Percentiles rank a stretch among this genome's conserved stretches.
These are phyloP conservation scores for Pichia sp. DNA, from an alignment of 1,139 yeast genomes.

Conservation along the genomic window DNA sequence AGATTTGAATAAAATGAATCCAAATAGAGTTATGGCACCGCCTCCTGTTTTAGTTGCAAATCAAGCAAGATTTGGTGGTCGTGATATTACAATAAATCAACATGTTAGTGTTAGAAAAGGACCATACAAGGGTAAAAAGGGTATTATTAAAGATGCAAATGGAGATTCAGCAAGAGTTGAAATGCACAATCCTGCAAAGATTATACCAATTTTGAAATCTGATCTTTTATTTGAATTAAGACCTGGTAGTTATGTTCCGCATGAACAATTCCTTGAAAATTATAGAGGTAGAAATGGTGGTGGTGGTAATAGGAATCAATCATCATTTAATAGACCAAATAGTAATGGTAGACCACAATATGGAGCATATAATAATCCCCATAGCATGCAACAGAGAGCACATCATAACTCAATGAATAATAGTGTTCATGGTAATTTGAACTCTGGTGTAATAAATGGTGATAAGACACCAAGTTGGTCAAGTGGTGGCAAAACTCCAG, in stretches of 20 bases:
- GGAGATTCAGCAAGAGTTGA: constrained; percentile 90
- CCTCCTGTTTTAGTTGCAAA: constrained; percentile 38
- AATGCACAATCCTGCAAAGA: constrained; percentile 85
- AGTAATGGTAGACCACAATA: constrained; percentile 28
- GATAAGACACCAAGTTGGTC: constrained; percentile 32
- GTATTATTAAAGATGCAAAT: constrained; percentile 88
- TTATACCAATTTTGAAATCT: constrained; percentile 74
- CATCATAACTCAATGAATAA: background rate
- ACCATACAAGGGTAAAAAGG: constrained; percentile 89
- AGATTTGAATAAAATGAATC: constrained; percentile 64
- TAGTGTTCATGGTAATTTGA: constrained; percentile 23
- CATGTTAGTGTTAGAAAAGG: constrained; percentile 85
- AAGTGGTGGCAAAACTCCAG: constrained; percentile 30
- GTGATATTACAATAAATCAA: constrained; percentile 75
- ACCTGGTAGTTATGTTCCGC: constrained; percentile 62
- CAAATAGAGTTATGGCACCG: constrained; percentile 49
- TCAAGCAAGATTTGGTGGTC: constrained; percentile 48
- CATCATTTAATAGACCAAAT: background rate
- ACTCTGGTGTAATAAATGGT: constrained; percentile 25
- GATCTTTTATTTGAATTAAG: constrained; percentile 66
- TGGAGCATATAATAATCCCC: constrained; percentile 3
- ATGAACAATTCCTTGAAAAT: constrained; percentile 70
- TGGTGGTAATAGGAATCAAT: background rate
- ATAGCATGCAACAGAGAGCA: background rate
- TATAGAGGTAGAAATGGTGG: constrained; percentile 26